phyloP scores from a whole-genome alignment of 2,329 filamentous ascomycete genomes.

The Epichloe scottii region DNA sequence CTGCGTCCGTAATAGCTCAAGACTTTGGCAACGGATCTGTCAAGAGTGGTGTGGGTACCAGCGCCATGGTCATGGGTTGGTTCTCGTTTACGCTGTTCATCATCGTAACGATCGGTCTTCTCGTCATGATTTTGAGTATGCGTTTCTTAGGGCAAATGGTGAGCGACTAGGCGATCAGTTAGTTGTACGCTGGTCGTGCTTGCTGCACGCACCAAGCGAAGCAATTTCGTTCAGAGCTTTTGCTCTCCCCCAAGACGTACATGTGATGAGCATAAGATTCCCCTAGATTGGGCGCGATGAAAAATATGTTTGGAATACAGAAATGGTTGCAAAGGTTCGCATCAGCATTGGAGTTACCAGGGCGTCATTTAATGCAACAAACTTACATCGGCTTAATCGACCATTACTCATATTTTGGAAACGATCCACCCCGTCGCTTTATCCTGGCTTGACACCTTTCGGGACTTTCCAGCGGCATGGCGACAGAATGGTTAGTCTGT shows the following conservation, averaged over 20 bases:
- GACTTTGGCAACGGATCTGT: conserved; percentile 86
- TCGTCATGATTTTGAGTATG: conserved; percentile 96
- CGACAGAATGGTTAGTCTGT: too few species aligned
- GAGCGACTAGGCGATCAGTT: conserved; percentile 8
- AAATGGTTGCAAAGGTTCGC: conserved; percentile 9
- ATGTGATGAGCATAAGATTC: conserved; percentile 10
- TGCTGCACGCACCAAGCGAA: background rate
- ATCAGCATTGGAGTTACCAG: conserved; percentile 23
- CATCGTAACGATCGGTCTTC: conserved; percentile 83
- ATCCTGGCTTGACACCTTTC: too few species aligned
- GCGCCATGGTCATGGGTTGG: conserved; percentile 95
- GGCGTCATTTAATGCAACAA: conserved; percentile 7
- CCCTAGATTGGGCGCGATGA: conserved; percentile 4
- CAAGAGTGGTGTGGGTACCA: conserved; percentile 76
- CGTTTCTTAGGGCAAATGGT: conserved; percentile 56
- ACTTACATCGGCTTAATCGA: too few species aligned
- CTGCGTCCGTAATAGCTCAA: conserved; percentile 84
- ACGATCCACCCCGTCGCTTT: background rate
- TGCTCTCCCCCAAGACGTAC: background rate
- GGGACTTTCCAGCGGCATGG: too few species aligned
- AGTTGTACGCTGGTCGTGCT: background rate
- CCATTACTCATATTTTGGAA: conserved; percentile 21
- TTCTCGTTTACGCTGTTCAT: conserved; percentile 90
- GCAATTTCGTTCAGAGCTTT: background rate
- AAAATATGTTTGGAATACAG: conserved; percentile 4